Evolutionary conservation across 2,329 filamentous ascomycete species (phyloP), one percentile per base, ranked within the genome.

Genomic region (Trichophyton mentagrophytes): DNA sequence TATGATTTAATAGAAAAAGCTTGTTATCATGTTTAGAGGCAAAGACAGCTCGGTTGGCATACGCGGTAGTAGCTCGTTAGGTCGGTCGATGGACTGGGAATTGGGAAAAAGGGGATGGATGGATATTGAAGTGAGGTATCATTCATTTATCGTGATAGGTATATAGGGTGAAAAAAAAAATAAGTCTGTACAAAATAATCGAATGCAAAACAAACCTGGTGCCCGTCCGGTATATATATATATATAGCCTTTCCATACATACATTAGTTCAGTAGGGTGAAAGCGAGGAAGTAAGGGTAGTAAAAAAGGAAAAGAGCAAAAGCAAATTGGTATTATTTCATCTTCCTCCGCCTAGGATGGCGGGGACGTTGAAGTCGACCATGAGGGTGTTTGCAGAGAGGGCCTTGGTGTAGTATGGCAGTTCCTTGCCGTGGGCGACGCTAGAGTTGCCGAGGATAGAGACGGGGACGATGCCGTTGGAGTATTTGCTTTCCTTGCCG

Each of bases 351-450:
- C 60, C 64, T 20, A 77, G 57, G 25, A 72, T 69, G 3, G 56
- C 60, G 15, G 56, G 33, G 9, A 78, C 68, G 64, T 83, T 74
- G 71, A 84, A 65, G 17, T 74, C 65, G 2, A 81, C 64, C 0
- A 67, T 69, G 46, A 84, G 68, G 1, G 69, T 72, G 55, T 80
- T 81, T 13, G 73, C 70, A 55, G 71, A 65, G 40, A 85, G 71
- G 2, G 82, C 80, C 30, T 73, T 69, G 62, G 79, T 77, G 65
- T 79, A 84, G 66, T 84, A 85, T 3, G 73, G 67, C 59, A 85
- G 65, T 53, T 78, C 73, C 65, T 79, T 62, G 2, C 79, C 80
- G 47, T 79, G 69, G 61, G 77, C 77, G 0, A 79, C 67, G 51
- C 74, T 77, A 17, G 72, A 75, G 42, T 78, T 79, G 0, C 80